phyloP scores from a whole-genome alignment of 257 asterid species.

The Solanum dulcamara region DNA sequence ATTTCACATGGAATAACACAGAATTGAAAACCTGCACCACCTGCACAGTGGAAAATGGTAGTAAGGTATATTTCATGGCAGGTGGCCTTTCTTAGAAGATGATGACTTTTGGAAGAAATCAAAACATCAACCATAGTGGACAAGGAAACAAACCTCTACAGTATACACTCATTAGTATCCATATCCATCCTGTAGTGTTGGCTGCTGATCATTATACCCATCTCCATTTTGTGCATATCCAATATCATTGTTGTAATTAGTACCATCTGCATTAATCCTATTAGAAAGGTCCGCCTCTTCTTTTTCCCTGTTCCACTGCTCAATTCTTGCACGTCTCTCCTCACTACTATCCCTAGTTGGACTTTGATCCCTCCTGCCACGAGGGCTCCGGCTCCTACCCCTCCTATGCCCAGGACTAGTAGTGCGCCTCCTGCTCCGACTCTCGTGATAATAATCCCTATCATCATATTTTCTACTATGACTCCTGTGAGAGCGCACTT shows the following conservation, averaged over 20 bases:
- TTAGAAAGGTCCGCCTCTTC: constrained; percentile 48
- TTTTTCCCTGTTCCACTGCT: constrained; percentile 87
- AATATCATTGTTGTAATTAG: constrained; percentile 10
- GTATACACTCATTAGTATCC: constrained; percentile 23
- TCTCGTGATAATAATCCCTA: constrained; percentile 49
- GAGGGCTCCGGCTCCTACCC: constrained; percentile 68
- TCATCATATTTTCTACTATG: constrained; percentile 74
- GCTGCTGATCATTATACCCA: constrained; percentile 12
- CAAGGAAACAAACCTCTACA: constrained; percentile 45
- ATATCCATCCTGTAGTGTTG: constrained; percentile 21
- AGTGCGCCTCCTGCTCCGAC: constrained; percentile 63
- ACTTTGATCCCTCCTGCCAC: constrained; percentile 51
- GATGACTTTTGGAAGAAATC: neutral
- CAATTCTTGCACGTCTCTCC: constrained; percentile 93
- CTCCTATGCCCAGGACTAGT: constrained; percentile 52
- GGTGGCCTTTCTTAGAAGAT: constrained; percentile 6
- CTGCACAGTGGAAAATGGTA: constrained; percentile 98
- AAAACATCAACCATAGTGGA: neutral
- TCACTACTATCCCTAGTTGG: constrained; percentile 92
- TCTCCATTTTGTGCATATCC: constrained; percentile 21
- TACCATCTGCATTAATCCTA: constrained; percentile 15
- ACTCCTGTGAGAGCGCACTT: constrained; percentile 55
- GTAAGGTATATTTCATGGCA: constrained; percentile 40
- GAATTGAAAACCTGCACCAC: constrained; percentile 89
- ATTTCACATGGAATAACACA: constrained; percentile 50